These are phyloP conservation scores for Tephrocybe sp. DNA, from an alignment of 768 basidiomycete species.

Conservation along the genomic window DNA sequence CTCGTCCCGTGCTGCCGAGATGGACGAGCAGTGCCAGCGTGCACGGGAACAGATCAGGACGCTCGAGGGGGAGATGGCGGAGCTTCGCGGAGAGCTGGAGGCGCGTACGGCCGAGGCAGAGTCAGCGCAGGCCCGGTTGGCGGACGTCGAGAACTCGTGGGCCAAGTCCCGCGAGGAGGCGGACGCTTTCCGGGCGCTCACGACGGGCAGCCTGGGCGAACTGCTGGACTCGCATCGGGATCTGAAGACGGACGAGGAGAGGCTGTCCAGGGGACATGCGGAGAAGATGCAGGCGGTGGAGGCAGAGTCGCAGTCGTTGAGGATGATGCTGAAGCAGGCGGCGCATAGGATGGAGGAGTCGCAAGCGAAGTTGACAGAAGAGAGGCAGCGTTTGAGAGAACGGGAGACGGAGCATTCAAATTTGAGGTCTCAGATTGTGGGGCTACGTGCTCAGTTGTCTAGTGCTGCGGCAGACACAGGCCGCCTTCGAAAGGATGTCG, in stretches of 20 bases:
- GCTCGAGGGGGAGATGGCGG: constrained; percentile 76
- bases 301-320: constrained; percentile 70
- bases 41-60: constrained; percentile 67
- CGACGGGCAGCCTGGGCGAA: constrained; percentile 84
- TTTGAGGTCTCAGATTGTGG: constrained; percentile 72
- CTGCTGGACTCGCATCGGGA: constrained; percentile 87
- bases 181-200: constrained; percentile 83
- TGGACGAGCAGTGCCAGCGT: constrained; percentile 71
- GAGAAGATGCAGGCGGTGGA: constrained; percentile 85
- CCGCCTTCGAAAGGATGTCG: constrained; percentile 66
- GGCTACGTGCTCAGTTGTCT: constrained; percentile 72
- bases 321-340: constrained; percentile 79
- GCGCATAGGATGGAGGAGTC: constrained; percentile 69
- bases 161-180: constrained; percentile 92
- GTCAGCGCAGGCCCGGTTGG: constrained; percentile 57
- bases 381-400: constrained; percentile 64
- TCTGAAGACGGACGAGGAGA: constrained; percentile 81
- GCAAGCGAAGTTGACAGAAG: constrained; percentile 63
- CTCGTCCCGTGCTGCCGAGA: constrained; percentile 74
- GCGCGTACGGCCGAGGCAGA: constrained; percentile 73
- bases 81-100: constrained; percentile 82
- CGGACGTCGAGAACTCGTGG: constrained; percentile 89
- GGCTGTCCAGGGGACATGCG: constrained; percentile 67
- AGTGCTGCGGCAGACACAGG: constrained; percentile 68
- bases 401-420: constrained; percentile 62